Evolutionary conservation across 345 rosid genomes (phyloP).

Genomic region (Melastoma malabathricum): DNA sequence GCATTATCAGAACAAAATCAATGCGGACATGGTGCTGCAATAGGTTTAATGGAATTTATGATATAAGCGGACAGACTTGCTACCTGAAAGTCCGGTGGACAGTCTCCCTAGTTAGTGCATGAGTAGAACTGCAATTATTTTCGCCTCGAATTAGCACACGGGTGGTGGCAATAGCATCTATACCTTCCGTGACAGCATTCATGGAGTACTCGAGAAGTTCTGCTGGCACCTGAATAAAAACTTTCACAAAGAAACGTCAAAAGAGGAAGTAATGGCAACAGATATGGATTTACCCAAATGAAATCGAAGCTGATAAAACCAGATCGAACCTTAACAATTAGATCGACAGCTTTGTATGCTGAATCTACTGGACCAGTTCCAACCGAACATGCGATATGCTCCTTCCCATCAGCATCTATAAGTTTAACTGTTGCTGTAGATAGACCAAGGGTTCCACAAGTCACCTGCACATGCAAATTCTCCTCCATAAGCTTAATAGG

Average conservation of each 20-base stretch:
- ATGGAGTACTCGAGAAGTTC: conserved; percentile 77
- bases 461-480: conserved; percentile 34
- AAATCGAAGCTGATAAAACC: too few species aligned
- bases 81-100: conserved; percentile 68
- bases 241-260: too few species aligned
- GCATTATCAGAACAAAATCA: too few species aligned
- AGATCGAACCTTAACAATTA: conserved; percentile 55
- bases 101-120: conserved; percentile 50
- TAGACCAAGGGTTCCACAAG: conserved; percentile 89
- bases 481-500: not conserved
- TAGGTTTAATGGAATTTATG: not conserved
- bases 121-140: conserved; percentile 23
- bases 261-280: too few species aligned
- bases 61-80: not conserved
- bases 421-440: conserved; percentile 93
- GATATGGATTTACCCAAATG: too few species aligned
- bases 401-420: conserved; percentile 44
- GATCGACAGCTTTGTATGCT: conserved; percentile 91
- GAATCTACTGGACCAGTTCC: conserved; percentile 97
- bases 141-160: conserved; percentile 81
- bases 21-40: too few species aligned
- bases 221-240: conserved; percentile 44
- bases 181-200: conserved; percentile 85
- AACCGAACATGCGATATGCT: conserved; percentile 64
- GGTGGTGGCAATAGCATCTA: conserved; percentile 92